Conservation (phyloP, 306 rosid genomes). For the Quercus suber region DNA sequence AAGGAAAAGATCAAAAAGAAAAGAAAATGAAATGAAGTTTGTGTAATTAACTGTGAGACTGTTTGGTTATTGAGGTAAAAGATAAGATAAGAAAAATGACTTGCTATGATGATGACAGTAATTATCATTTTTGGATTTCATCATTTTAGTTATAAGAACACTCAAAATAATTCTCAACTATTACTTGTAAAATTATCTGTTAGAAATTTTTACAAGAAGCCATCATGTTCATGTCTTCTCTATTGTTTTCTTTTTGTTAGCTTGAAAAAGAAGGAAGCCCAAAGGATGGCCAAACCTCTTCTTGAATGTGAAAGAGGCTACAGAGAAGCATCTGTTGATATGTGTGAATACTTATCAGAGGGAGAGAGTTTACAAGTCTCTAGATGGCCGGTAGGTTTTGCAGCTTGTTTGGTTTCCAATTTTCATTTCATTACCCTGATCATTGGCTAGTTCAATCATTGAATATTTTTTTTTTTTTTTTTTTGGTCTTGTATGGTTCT, state of each 20-base stretch:
- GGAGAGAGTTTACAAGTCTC: slow-evolving; percentile 94
- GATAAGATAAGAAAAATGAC: too few relatives aligned
- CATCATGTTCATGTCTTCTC: neutral
- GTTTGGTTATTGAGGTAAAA: too few relatives aligned
- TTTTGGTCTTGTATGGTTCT: slow-evolving; percentile 11
- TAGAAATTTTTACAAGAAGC: neutral
- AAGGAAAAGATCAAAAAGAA: too few relatives aligned
- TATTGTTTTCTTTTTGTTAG: slow-evolving; percentile 33
- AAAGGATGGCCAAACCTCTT: slow-evolving; percentile 63
- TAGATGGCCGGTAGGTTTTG: slow-evolving; percentile 92
- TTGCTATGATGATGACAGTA: too few relatives aligned
- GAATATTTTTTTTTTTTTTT: neutral
- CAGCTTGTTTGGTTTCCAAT: slow-evolving; percentile 15
- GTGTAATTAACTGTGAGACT: too few relatives aligned
- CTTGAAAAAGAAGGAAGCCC: slow-evolving; percentile 74
- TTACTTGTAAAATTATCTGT: neutral
- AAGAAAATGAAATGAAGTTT: too few relatives aligned
- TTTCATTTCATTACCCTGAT: slow-evolving; percentile 1
- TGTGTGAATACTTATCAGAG: slow-evolving; percentile 94
- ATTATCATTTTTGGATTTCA: neutral
- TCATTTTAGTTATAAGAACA: neutral
- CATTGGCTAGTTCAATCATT: neutral
- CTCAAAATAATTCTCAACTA: neutral
- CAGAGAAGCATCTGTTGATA: slow-evolving; percentile 88
- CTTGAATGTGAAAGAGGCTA: slow-evolving; percentile 84